Percentiles rank a stretch among this genome's conserved stretches.
phyloP scores from a whole-genome alignment of 495 filamentous ascomycete species.

The Aspergillus affinis region DNA sequence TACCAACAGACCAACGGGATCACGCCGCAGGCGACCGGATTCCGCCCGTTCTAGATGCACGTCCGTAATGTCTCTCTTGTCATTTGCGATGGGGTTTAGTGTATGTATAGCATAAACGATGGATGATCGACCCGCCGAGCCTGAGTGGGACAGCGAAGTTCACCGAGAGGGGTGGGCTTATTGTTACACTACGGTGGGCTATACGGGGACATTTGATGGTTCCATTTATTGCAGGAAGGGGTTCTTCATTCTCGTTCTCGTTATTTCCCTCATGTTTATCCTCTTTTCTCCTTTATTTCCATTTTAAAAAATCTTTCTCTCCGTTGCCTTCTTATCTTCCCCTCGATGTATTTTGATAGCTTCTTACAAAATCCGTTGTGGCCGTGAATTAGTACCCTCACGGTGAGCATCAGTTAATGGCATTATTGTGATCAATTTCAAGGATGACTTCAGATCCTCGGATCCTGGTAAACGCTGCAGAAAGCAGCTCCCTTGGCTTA shows the following conservation, averaged over 20 bases:
- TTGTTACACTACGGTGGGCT: not conserved
- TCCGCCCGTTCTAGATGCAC: constrained; percentile 53
- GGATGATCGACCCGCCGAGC: constrained; percentile 24
- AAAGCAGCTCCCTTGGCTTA: not conserved
- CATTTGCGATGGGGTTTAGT: constrained; percentile 18
- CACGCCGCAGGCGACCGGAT: constrained; percentile 78
- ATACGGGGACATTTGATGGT: not conserved
- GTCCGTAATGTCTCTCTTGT: constrained; percentile 12
- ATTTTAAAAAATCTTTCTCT: constrained; percentile 14
- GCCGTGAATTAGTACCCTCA: constrained; percentile 5
- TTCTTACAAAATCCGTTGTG: constrained; percentile 12
- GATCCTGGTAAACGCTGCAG: not conserved
- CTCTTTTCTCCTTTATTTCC: not conserved
- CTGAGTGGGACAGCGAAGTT: constrained; percentile 3
- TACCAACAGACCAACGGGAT: constrained; percentile 78
- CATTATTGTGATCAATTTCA: constrained; percentile 10
- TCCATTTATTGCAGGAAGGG: not conserved
- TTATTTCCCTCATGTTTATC: not conserved
- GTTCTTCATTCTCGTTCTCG: not conserved
- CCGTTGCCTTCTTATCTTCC: constrained; percentile 16
- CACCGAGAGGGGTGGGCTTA: not conserved
- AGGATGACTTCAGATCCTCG: not conserved
- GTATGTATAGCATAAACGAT: constrained; percentile 45
- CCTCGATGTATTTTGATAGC: constrained; percentile 27
- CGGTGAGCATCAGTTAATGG: constrained; percentile 20